Evolutionary conservation across 2,329 filamentous ascomycete species (phyloP), one percentile per base, ranked within the genome.

Genomic region (Corinectria fuckeliana): DNA sequence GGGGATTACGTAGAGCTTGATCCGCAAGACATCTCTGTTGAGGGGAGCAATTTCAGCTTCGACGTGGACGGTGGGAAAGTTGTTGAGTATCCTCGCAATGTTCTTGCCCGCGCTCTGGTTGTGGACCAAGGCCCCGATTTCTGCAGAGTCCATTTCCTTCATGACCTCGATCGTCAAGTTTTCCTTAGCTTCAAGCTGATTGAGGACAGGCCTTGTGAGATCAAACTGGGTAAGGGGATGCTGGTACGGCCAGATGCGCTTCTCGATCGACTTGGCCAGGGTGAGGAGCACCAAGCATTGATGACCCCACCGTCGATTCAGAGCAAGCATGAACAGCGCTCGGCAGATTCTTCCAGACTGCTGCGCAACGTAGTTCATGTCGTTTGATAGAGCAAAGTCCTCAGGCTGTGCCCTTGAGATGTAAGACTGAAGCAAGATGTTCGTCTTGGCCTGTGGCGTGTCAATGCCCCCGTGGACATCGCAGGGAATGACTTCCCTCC

Each of bases 171-270:
- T 89, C 0, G 91, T 92, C 41, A 89, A 78, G 32, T 85, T 81
- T 1, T 91, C 87, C 69, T 91, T 96, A n/a, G 89, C 82, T 66
- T 98, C 92, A 3, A 99, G 81, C 64, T 96, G 91, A 51, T 89
- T 90, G 9, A 99, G 78, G 0, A 99, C 87, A 0, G 93, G 88
- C 67, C 90, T 88, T 0, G 94, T 90, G 1, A 99, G 81, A 60
- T 98, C 93, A 63, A 99, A 99, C 71, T 99, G 95, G 68, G 94
- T 91, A 48, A 99, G 88, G 0, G 95, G 95, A 73, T 99, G 95
- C 73, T 97, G 90, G 70, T 92, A 97, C 0, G 93, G 88, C 95
- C 95, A 99, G 10, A 97, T 89, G 58, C 93, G 89, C 77, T 93
- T 96, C 77, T 99, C 96, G 56, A 99, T 97, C 0, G 95, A 96